Evolutionary conservation across 345 rosid species (phyloP), one percentile per base, ranked within the genome.

Genomic region (Zanthoxylum bungeanum): DNA sequence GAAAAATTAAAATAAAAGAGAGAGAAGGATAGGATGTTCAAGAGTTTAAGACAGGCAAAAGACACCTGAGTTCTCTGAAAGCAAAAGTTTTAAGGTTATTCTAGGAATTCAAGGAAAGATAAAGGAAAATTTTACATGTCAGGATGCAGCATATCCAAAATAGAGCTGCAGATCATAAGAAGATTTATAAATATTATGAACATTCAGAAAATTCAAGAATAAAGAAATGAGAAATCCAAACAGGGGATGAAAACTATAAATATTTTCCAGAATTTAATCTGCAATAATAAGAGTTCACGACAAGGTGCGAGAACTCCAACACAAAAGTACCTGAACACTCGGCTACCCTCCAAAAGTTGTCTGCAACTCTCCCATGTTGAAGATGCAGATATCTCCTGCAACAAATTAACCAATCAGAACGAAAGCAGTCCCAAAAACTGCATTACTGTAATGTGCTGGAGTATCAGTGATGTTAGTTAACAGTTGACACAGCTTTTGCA

Each of bases 321-420:
- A 58, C 60, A 56, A 40, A 57, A 69, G 79, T 84, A 95, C 99
- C 96, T 86, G 90, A 78, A 92, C 74, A 89, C 96, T 67, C 85
- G 87, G 80, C 91, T 86, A 68, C 80, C 85, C 79, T 91, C 90
- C 33, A 95, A 79, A 64, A 87, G 85, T 72, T 76, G 81, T 84
- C 77, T 85, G 72, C 82, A 85, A 12, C 83, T 82, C 74, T 91
- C 99, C 99, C 99, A 95, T 53, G 85, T 78, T 62, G 99, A 95
- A 71, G 93, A 80, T 71, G 84, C 78, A 49, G 85, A 81, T 79
- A 95, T 86, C 66, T 91, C 93, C 99, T 95, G 82, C 74, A 77
- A 76, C 52, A 73, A 68, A 70, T 49, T 52, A 60, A 73, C 59
- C 63, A 53, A 68, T 64, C 71, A 77, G 60, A 77, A 67, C 55